A percentile compares a stretch with the other conserved stretches of the same genome.
These are phyloP conservation scores for Chenopodium album DNA, from an alignment of 148 eudicot species.

Conservation along the genomic window DNA sequence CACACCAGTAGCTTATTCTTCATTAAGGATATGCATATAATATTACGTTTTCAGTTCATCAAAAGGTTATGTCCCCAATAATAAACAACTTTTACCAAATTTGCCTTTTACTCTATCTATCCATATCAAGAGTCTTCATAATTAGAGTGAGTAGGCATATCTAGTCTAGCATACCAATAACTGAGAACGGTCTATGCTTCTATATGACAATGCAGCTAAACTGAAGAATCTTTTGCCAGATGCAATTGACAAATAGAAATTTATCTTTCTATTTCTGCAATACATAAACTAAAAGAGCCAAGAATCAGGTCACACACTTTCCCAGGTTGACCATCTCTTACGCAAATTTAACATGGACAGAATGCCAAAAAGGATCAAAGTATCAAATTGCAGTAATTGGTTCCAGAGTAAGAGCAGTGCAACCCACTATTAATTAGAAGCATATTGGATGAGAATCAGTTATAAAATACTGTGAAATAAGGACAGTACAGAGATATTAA, in stretches of 20 bases:
- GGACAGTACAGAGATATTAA: not conserved
- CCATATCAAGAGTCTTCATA: not conserved
- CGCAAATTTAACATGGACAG: not conserved
- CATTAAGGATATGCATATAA: not conserved
- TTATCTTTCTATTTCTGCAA: not conserved
- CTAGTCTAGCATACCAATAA: not conserved
- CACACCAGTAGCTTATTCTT: not conserved
- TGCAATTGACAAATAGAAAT: not conserved
- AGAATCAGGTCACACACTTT: not conserved
- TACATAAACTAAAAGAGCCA: not conserved
- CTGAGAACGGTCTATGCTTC: not conserved
- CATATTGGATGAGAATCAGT: not conserved
- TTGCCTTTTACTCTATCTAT: too few relatives aligned
- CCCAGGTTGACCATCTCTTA: not conserved
- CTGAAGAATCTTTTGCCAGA: not conserved
- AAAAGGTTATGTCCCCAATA: not conserved
- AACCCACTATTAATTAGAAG: not conserved
- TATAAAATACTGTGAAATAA: not conserved
- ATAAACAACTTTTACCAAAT: too few relatives aligned
- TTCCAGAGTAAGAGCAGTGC: not conserved
- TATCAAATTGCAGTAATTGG: not conserved
- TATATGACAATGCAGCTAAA: not conserved
- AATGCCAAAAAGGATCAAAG: not conserved
- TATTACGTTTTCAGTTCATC: not conserved
- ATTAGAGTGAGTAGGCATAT: not conserved